Percentiles rank a stretch among this genome's conserved stretches.
These are phyloP conservation scores for Arthrobotrys sinensis DNA, from an alignment of 2,329 filamentous ascomycete species.

Conservation along the genomic window DNA sequence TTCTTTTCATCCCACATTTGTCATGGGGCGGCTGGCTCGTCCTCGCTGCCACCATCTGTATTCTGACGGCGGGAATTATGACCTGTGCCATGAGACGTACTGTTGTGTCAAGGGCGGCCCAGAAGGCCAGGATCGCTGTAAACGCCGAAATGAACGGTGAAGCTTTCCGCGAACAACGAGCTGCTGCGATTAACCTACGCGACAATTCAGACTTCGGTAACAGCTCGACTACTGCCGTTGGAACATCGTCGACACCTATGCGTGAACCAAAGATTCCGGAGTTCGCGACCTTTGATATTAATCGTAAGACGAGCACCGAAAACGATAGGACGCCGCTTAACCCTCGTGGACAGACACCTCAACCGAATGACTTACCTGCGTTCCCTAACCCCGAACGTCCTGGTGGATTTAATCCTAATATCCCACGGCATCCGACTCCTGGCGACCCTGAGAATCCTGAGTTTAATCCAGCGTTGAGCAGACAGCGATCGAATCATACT, in stretches of 20 bases:
- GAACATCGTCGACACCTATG: conserved; percentile 21
- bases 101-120: conserved; percentile 90
- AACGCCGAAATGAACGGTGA: conserved; percentile 98
- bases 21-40: conserved; percentile 96
- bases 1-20: conserved; percentile 94
- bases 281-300: conserved; percentile 65
- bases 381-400: conserved; percentile 51
- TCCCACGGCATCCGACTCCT: conserved; percentile 55
- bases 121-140: conserved; percentile 89
- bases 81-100: conserved; percentile 96
- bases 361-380: conserved; percentile 47
- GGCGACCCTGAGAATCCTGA: conserved; percentile 40
- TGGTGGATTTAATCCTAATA: conserved; percentile 56
- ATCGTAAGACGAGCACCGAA: conserved; percentile 56
- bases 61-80: conserved; percentile 84
- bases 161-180: conserved; percentile 67
- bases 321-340: conserved; percentile 64
- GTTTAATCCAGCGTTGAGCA: conserved; percentile 39
- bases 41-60: conserved; percentile 86
- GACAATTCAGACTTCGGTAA: conserved; percentile 27
- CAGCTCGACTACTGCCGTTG: conserved; percentile 21
- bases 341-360: conserved; percentile 56
- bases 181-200: conserved; percentile 33
- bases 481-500: conserved; percentile 60
- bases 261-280: conserved; percentile 63